A percentile compares a stretch with the other conserved stretches of the same genome.
phyloP scores from a whole-genome alignment of 495 filamentous ascomycete species.

The Extremus antarcticus region DNA sequence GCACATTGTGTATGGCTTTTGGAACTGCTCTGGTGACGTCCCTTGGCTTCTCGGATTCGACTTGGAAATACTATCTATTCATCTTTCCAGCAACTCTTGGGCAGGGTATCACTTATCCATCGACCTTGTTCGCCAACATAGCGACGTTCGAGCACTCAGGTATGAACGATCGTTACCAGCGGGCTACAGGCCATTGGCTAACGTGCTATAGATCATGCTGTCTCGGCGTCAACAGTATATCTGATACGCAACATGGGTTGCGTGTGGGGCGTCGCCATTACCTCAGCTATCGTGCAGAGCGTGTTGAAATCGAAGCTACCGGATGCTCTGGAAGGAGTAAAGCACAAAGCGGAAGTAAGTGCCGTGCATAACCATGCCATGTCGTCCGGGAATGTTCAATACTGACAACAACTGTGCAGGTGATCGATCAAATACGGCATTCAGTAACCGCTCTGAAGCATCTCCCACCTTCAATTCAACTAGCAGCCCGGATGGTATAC shows the following conservation, averaged over 20 bases:
- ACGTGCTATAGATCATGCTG: not conserved
- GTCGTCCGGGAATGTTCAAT: too few species aligned
- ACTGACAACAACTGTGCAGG: not conserved
- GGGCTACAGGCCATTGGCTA: not conserved
- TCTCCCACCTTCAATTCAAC: not conserved
- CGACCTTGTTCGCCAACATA: not conserved
- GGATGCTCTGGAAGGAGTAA: not conserved
- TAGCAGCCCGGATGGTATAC: not conserved
- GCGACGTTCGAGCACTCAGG: conserved; percentile 1
- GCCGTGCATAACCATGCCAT: too few species aligned
- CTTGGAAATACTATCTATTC: not conserved
- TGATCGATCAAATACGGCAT: not conserved
- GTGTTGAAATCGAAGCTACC: not conserved
- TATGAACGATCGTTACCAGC: not conserved
- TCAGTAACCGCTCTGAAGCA: not conserved
- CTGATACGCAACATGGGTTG: not conserved
- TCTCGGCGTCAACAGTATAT: not conserved
- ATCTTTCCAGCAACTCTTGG: not conserved
- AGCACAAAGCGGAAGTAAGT: not conserved
- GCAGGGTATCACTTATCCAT: not conserved
- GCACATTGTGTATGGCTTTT: not conserved
- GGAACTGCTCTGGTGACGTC: conserved; percentile 1
- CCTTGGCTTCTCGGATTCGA: not conserved
- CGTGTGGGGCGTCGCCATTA: conserved; percentile 1
- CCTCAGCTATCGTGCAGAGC: not conserved